Base-by-base conservation (phyloP, 2,329 filamentous ascomycete species). In the Pseudocercospora crystallina region DNA sequence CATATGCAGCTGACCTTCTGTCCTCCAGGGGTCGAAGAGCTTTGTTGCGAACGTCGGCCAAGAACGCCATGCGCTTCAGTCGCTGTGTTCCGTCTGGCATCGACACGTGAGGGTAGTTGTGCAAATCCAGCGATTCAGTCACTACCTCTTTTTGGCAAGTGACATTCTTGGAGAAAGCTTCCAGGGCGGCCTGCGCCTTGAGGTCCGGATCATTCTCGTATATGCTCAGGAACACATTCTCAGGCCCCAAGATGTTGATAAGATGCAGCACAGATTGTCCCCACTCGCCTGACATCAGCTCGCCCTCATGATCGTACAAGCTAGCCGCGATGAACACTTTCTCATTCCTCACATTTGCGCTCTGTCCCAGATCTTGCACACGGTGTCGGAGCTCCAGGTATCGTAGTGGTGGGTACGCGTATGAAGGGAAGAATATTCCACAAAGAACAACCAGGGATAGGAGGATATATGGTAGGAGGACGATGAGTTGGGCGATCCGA, bases 291-390 rank as follows among this genome's bases (percentile, higher is more conserved):
- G 75, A 71, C 0, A 84, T 79, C 14, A 90, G 71, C 2, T 77
- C 71, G 1, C 84, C 85, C 5, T 74, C 73, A 14, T 75, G 73
- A 61, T 90, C 85, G 59, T 86, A 86, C 47, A 90, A 76, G 61
- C 84, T 87, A 12, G 86, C 81, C 1, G 84, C 84, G 44, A 90
- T 86, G 63, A 86, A 90, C n/a, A 90, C 73, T 61, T 83, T 86
- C 65, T 89, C 84, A 43, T 80, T 74, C 47, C 73, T 68, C 1
- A 73, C 62, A 56, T 84, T 84, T 7, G 73, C 80, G 15, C 8
- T 67, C 63, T 33, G 54, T 30, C 30, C 53, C 49, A 14, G 57
- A 58, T 54, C 54, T 8, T 64, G 52, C 1, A 70, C 65, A 8
- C 67, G 65, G 46, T 68, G 53, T n/a, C 69, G 70, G 8, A 76